These are phyloP conservation scores for Kwoniella sp. DNA, from an alignment of 768 basidiomycete species.

Conservation along the genomic window DNA sequence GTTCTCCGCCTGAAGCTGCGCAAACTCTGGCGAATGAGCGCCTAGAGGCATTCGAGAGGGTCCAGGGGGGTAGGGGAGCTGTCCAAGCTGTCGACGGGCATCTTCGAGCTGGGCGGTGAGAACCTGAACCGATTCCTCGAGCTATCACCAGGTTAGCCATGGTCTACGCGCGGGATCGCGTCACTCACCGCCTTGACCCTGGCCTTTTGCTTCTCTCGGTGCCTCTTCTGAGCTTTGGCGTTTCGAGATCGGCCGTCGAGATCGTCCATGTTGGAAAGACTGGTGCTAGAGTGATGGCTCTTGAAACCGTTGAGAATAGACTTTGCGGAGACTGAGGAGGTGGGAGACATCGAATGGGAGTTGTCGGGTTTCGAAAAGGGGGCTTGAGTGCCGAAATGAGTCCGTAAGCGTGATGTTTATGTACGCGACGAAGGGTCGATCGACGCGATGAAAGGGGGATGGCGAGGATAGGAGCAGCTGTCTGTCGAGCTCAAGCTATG, in stretches of 20 bases:
- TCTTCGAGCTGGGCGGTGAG: slow-evolving; percentile 42
- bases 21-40: slow-evolving; percentile 25
- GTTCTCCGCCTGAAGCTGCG: slow-evolving; percentile 33
- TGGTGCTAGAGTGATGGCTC: slow-evolving; percentile 4
- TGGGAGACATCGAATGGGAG: slow-evolving; percentile 10
- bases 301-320: slow-evolving; percentile 12
- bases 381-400: no score
- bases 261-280: slow-evolving; percentile 23
- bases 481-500: no score
- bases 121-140: slow-evolving; percentile 42
- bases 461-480: no score
- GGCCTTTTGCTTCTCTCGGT: slow-evolving; percentile 48
- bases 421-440: no score
- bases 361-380: no score
- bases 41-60: slow-evolving; percentile 13
- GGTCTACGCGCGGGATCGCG: background rate
- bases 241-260: slow-evolving; percentile 43
- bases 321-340: slow-evolving; percentile 11
- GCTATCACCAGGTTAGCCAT: slow-evolving; percentile 16
- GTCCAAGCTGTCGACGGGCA: slow-evolving; percentile 33
- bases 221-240: slow-evolving; percentile 47
- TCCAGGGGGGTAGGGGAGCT: slow-evolving; percentile 17
- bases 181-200: slow-evolving; percentile 43
- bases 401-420: no score
- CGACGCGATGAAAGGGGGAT: no score